Evolutionary conservation across 345 rosid species (phyloP).

Genomic region (Dipteronia dyeriana): DNA sequence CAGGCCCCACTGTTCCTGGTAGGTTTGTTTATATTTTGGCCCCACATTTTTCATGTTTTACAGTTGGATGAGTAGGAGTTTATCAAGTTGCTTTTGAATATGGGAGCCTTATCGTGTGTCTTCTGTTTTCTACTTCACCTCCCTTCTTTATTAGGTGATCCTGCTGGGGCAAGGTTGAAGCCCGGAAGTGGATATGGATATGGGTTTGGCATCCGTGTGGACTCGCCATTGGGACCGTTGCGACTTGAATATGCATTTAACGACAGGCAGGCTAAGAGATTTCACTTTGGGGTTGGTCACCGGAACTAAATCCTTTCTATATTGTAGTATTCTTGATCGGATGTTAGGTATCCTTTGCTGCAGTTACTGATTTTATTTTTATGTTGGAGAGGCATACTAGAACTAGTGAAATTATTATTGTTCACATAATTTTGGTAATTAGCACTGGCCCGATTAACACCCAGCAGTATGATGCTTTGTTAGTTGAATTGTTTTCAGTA

Average conservation of each 20-base stretch:
- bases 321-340: background rate
- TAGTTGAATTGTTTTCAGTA: slow-evolving; percentile 13
- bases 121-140: background rate
- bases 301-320: slow-evolving; percentile 41
- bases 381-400: background rate
- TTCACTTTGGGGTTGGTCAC: slow-evolving; percentile 93
- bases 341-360: background rate
- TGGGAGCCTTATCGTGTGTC: background rate
- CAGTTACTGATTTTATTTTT: background rate
- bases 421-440: background rate
- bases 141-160: slow-evolving; percentile 58
- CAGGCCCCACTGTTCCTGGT: slow-evolving; percentile 85
- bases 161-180: slow-evolving; percentile 91
- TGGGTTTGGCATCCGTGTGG: slow-evolving; percentile 82
- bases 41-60: background rate
- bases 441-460: background rate
- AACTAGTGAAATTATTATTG: background rate
- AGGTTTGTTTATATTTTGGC: slow-evolving; percentile 23
- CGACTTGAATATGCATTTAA: slow-evolving; percentile 87
- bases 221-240: slow-evolving; percentile 86
- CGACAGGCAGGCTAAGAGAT: slow-evolving; percentile 58
- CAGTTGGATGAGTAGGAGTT: background rate
- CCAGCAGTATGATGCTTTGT: background rate
- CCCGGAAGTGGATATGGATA: slow-evolving; percentile 94
- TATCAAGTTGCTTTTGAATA: background rate